These are phyloP conservation scores for Russula sp. DNA, from an alignment of 768 basidiomycete species.

Conservation along the genomic window DNA sequence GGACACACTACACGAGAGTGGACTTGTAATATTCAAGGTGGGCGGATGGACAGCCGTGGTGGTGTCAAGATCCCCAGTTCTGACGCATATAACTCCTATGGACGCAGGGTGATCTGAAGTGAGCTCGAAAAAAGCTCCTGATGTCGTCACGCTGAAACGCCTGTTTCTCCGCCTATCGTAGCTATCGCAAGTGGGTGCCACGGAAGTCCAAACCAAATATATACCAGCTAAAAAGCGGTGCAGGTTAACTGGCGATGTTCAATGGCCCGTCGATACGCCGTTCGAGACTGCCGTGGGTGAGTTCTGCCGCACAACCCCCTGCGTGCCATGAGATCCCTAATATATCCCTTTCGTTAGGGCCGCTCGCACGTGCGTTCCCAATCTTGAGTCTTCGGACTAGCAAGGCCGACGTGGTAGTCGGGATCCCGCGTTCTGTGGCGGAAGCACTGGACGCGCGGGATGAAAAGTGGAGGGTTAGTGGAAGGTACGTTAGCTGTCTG, in stretches of 20 bases:
- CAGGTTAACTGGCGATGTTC: slow-evolving; percentile 82
- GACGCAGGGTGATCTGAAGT: slow-evolving; percentile 83
- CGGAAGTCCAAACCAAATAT: background rate
- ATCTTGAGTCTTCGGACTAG: slow-evolving; percentile 83
- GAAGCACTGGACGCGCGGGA: slow-evolving; percentile 57
- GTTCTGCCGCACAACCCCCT: slow-evolving; percentile 12
- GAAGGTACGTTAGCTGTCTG: slow-evolving; percentile 46
- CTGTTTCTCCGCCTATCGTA: slow-evolving; percentile 25
- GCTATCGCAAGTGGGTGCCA: slow-evolving; percentile 72
- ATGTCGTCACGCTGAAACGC: background rate
- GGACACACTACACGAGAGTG: slow-evolving; percentile 42
- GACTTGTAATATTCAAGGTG: slow-evolving; percentile 82
- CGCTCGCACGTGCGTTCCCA: slow-evolving; percentile 71
- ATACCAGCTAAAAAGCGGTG: background rate
- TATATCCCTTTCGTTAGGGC: slow-evolving; percentile 39
- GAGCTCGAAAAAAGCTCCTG: slow-evolving; percentile 27
- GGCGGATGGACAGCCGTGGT: background rate
- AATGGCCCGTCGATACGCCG: slow-evolving; percentile 77
- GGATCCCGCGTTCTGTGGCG: slow-evolving; percentile 60
- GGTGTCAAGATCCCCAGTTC: background rate
- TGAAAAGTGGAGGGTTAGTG: slow-evolving; percentile 72
- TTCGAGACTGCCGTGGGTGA: slow-evolving; percentile 68
- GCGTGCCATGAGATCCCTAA: background rate
- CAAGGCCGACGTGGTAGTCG: slow-evolving; percentile 93
- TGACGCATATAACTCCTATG: background rate